phyloP scores from a whole-genome alignment of 169 alveolate species.

The Babesia caballi region DNA sequence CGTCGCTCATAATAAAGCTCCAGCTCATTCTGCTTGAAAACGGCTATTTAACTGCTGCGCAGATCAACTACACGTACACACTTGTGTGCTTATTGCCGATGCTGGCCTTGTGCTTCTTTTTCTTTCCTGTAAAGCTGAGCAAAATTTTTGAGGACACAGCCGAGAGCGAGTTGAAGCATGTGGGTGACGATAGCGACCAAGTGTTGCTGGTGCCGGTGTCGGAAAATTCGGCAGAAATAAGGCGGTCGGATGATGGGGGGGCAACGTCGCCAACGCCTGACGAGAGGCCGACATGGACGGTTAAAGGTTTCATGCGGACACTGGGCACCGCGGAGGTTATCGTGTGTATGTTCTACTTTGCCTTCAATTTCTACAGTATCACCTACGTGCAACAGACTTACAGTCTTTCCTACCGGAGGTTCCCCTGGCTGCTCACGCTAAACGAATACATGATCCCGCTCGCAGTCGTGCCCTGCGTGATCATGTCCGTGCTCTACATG shows the following conservation, averaged over 20 bases:
- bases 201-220: too few species aligned
- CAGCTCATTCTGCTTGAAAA: conserved; percentile 3
- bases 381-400: conserved; percentile 52
- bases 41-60: conserved; percentile 8
- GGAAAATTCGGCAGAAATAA: too few species aligned
- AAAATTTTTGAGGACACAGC: not conserved
- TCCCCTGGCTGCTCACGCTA: conserved; percentile 12
- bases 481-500: conserved; percentile 31
- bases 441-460: conserved; percentile 55
- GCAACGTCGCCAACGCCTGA: not conserved
- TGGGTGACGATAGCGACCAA: too few species aligned
- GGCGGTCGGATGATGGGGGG: too few species aligned
- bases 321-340: conserved; percentile 23
- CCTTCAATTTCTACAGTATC: conserved; percentile 44
- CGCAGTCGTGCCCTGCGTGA: conserved; percentile 35
- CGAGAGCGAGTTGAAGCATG: too few species aligned
- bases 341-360: conserved; percentile 27
- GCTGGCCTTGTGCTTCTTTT: not conserved
- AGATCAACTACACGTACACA: conserved; percentile 6
- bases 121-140: conserved; percentile 17
- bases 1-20: conserved; percentile 45
- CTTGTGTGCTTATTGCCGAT: conserved; percentile 20
- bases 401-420: conserved; percentile 19
- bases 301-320: conserved; percentile 11
- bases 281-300: conserved; percentile 15